Percentiles rank a stretch among this genome's conserved stretches.
Evolutionary conservation across 805 yeast species (phyloP).

Genomic region (Sugiyamaella smithiae): DNA sequence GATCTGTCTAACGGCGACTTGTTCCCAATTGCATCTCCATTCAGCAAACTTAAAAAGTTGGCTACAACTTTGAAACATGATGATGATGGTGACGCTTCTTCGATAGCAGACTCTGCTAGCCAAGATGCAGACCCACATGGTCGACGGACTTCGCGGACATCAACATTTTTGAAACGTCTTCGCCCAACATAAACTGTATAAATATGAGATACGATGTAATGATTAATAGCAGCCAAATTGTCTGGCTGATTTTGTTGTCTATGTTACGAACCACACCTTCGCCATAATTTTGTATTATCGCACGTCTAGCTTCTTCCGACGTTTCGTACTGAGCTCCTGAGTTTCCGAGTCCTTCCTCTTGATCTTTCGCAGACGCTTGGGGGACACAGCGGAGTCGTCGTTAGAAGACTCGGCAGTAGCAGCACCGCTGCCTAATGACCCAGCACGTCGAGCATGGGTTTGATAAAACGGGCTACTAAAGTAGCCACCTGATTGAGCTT

Average conservation of each 20-base stretch:
- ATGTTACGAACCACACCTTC: too few relatives aligned
- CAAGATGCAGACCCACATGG: background rate
- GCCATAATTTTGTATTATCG: too few relatives aligned
- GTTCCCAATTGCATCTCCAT: conserved; percentile 9
- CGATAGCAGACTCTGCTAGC: background rate
- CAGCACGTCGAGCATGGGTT: conserved; percentile 6
- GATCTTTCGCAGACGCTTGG: conserved; percentile 9
- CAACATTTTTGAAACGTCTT: background rate
- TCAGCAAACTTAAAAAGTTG: conserved; percentile 9
- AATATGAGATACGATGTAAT: background rate
- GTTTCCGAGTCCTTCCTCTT: conserved; percentile 9
- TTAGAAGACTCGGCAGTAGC: conserved; percentile 22
- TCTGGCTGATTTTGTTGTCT: background rate
- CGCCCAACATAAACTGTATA: background rate
- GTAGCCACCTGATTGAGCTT: background rate
- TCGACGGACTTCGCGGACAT: background rate
- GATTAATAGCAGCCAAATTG: too few relatives aligned
- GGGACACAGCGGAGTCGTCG: conserved; percentile 16
- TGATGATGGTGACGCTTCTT: background rate
- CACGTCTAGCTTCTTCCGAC: background rate
- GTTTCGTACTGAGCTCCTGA: background rate
- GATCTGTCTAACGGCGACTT: background rate
- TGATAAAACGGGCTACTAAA: conserved; percentile 8
- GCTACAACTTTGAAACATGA: background rate
- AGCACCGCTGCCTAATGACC: conserved; percentile 10